Evolutionary conservation across 2,329 filamentous ascomycete genomes (phyloP).

Genomic region (Xylariaceae sp.): DNA sequence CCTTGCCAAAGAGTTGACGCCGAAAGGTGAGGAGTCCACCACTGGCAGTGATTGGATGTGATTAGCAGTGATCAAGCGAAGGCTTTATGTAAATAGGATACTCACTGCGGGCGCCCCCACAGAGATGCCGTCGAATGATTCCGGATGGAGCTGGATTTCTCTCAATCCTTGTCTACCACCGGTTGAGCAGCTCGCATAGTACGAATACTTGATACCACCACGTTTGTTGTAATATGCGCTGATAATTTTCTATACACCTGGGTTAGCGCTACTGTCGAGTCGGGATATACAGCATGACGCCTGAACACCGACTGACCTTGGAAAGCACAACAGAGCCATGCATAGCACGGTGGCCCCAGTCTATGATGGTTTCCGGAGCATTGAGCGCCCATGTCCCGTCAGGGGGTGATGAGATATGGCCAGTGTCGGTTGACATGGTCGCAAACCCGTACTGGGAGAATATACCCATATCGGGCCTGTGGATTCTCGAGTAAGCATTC

Average conservation of each 20-base stretch:
- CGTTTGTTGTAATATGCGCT: constrained; percentile 41
- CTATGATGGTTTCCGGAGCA: constrained; percentile 31
- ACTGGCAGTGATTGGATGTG: neutral
- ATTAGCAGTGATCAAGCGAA: neutral
- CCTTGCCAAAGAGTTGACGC: constrained; percentile 28
- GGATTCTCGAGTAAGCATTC: constrained; percentile 1
- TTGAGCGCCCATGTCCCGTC: constrained; percentile 36
- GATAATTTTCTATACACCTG: constrained; percentile 43
- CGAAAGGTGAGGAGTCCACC: neutral
- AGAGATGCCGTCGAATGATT: constrained; percentile 54
- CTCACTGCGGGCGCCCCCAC: constrained; percentile 40
- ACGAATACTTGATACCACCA: constrained; percentile 40
- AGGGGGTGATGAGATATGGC: constrained; percentile 31
- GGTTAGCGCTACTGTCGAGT: too few species aligned
- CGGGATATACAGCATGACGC: too few species aligned
- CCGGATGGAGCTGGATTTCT: constrained; percentile 46
- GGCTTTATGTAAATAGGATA: neutral
- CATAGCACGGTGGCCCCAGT: constrained; percentile 39
- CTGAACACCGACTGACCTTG: constrained; percentile 33
- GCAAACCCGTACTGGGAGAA: constrained; percentile 36
- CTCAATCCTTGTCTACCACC: constrained; percentile 55
- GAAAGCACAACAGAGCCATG: constrained; percentile 46
- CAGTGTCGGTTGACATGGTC: constrained; percentile 39
- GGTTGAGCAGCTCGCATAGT: constrained; percentile 54
- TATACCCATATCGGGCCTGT: constrained; percentile 38